phyloP scores from a whole-genome alignment of 2,329 filamentous ascomycete species.

The Chaetothyriales sp. region DNA sequence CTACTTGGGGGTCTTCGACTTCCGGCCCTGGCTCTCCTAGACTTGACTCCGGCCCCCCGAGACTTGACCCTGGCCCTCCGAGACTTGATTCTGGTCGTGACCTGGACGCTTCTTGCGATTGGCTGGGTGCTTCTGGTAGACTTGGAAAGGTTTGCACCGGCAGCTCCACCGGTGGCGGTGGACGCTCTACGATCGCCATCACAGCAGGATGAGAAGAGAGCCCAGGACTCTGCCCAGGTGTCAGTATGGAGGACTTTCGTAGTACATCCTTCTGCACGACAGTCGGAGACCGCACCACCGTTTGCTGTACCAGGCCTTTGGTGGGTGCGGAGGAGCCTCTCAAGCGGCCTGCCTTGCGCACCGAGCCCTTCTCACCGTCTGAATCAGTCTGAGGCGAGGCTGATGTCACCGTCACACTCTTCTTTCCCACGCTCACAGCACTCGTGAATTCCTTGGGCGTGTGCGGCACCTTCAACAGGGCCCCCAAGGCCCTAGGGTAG shows the following conservation, averaged over 20 bases:
- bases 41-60: no score
- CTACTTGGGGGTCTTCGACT: background rate
- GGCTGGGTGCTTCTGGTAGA: background rate
- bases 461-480: conserved; percentile 7
- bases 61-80: conserved; percentile 15
- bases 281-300: background rate
- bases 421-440: background rate
- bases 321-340: conserved; percentile 5
- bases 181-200: conserved; percentile 13
- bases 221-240: conserved; percentile 1
- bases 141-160: conserved; percentile 5
- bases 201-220: conserved; percentile 14
- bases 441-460: background rate
- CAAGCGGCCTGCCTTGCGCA: no score
- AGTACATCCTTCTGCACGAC: background rate
- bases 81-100: background rate
- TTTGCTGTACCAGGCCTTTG: background rate
- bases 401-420: background rate
- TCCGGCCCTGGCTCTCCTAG: conserved; percentile 16
- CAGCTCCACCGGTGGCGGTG: conserved; percentile 11
- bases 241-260: background rate
- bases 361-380: background rate
- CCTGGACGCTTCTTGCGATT: background rate
- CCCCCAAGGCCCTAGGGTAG: conserved; percentile 11
- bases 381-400: background rate